Conservation (phyloP, 148 eudicot species). For the Rhododendron molle region DNA sequence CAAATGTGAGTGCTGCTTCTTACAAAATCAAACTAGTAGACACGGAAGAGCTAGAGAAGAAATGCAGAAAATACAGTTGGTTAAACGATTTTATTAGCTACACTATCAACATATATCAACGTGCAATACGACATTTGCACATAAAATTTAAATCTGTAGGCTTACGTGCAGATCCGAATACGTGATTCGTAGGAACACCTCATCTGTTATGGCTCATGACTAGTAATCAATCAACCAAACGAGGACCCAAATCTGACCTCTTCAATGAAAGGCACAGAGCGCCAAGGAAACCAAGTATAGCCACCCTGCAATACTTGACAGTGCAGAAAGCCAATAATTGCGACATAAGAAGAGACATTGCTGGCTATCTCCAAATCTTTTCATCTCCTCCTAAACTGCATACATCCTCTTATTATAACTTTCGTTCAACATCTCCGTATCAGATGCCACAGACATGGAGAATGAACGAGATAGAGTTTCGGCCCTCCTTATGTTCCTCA, state of each 20-base stretch:
- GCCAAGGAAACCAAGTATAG: neutral
- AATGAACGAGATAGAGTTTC: conserved; percentile 59
- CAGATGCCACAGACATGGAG: conserved; percentile 64
- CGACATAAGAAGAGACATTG: neutral
- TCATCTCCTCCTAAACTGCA: conserved; percentile 47
- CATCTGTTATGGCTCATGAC: neutral
- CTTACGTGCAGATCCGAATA: neutral
- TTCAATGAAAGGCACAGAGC: neutral
- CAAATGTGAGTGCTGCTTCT: neutral
- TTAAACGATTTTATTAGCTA: neutral
- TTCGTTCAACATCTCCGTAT: conserved; percentile 52
- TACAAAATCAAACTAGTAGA: neutral
- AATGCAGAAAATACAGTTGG: neutral
- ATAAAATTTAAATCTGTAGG: neutral
- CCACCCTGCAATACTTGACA: neutral
- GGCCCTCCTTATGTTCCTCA: conserved; percentile 55
- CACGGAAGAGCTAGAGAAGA: neutral
- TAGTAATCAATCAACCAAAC: neutral
- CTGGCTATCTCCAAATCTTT: neutral
- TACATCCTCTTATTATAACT: conserved; percentile 79
- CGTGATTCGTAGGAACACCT: neutral
- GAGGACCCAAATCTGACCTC: neutral
- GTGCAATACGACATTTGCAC: neutral
- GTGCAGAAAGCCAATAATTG: neutral
- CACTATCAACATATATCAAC: neutral